A percentile compares a stretch with the other conserved stretches of the same genome.
These are phyloP conservation scores for Salix arbutifolia DNA, from an alignment of 345 rosid genomes.

Conservation along the genomic window DNA sequence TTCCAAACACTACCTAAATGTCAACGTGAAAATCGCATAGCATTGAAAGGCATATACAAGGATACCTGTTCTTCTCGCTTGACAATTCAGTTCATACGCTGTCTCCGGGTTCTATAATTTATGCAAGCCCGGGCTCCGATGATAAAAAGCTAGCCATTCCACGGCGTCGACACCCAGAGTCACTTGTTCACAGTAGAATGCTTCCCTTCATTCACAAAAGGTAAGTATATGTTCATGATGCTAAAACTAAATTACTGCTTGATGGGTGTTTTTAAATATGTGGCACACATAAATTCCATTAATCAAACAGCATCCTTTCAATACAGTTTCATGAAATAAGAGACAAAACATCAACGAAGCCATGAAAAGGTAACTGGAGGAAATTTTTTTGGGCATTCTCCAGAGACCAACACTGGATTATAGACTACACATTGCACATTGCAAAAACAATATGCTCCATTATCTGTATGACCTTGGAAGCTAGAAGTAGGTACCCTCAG, in stretches of 20 bases:
- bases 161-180: not conserved
- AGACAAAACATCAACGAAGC: conserved; percentile 32
- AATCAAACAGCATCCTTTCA: conserved; percentile 24
- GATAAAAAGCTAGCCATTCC: not conserved
- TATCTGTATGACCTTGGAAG: conserved; percentile 11
- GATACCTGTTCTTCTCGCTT: no score
- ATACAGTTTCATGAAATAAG: conserved; percentile 30
- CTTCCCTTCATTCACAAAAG: not conserved
- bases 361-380: conserved; percentile 29
- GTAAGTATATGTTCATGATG: not conserved
- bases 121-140: not conserved
- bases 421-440: conserved; percentile 46
- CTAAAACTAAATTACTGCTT: not conserved
- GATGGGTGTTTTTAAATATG: not conserved
- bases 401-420: conserved; percentile 38
- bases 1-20: no score
- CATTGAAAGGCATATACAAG: no score
- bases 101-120: no score
- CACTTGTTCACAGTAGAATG: not conserved
- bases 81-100: no score
- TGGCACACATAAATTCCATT: conserved; percentile 15
- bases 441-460: conserved; percentile 20
- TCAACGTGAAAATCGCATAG: no score
- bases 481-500: conserved; percentile 40
- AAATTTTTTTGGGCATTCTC: conserved; percentile 38